These are phyloP conservation scores for Aspergillus texensis DNA, from an alignment of 2,329 filamentous ascomycete species.

Conservation along the genomic window DNA sequence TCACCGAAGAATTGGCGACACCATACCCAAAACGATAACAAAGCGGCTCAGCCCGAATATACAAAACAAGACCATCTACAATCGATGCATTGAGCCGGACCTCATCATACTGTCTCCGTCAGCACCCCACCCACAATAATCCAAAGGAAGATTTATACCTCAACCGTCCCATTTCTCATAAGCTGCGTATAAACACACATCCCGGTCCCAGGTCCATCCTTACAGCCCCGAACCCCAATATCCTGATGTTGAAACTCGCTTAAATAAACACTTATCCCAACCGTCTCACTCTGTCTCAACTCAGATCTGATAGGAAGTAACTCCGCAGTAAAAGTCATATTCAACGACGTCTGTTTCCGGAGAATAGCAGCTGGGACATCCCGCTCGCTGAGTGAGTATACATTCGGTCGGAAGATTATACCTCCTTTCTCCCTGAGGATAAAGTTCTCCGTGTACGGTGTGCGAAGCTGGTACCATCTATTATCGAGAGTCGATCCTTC, in stretches of 20 bases:
- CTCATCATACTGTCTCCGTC: not conserved
- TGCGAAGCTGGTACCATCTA: constrained; percentile 8
- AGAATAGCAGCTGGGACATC: constrained; percentile 8
- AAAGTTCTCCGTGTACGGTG: constrained; percentile 6
- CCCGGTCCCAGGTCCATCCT: not conserved
- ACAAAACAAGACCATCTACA: not conserved
- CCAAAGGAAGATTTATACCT: not conserved
- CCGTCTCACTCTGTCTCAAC: not conserved
- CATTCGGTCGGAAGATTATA: constrained; percentile 6
- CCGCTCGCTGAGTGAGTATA: constrained; percentile 6
- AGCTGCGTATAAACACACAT: constrained; percentile 2
- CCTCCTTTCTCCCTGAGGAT: not conserved
- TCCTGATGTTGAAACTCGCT: constrained; percentile 4
- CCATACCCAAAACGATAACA: not conserved
- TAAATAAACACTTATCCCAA: constrained; percentile 2
- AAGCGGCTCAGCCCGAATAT: not conserved
- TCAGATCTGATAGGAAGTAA: not conserved
- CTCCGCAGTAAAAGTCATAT: constrained; percentile 7
- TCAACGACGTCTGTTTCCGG: constrained; percentile 8
- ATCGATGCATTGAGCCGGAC: not conserved
- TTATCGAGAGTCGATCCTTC: not conserved
- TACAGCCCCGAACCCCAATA: constrained; percentile 6
- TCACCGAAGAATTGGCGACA: not conserved
- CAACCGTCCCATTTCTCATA: not conserved
- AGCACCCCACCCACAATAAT: not conserved